Evolutionary conservation across 768 basidiomycete genomes (phyloP), one percentile per base, ranked within the genome.

Genomic region (Tulasnella sp.): DNA sequence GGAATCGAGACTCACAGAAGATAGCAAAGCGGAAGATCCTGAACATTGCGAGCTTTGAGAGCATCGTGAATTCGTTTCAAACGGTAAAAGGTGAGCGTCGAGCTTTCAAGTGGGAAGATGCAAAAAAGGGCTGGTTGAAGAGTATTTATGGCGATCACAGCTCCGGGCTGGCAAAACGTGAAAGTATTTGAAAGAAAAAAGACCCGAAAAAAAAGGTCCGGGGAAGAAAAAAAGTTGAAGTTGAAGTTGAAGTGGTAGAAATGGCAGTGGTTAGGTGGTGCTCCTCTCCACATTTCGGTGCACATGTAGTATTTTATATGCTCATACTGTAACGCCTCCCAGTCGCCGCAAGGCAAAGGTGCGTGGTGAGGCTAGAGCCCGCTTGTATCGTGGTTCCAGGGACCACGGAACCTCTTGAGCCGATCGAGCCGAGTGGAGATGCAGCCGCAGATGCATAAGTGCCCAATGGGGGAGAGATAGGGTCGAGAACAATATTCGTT

Each of bases 31-130:
- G 58, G 45, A 51, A 26, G 61, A 54, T 61, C 48, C 63, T 65
- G 56, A 65, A 64, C 24, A 64, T 44, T 17, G 61, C 51, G 27
- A 61, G 53, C 65, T 64, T 65, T 51, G 61, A 58, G 27, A 61
- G 53, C 65, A 65, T 65, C 38, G 45, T 51, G 13, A 17, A n/a
- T 7, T 24, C 51, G 26, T 27, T 44, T 30, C 48, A 38, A 58
- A 32, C 47, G 11, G 24, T 52, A 34, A 34, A 52, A 26, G 51
- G 24, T 21, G 51, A 27, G n/a, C 8, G 45, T 5, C 10, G 26
- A 48, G 10, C n/a, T n/a, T n/a, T n/a, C n/a, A 48, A n/a, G 26
- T 48, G 7, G 7, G 45, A 48, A 5, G 56, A 27, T 15, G 54
- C n/a, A 44, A 44, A n/a, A 17, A 19, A 42, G 21, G 24, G 54